Base-by-base conservation (phyloP, 768 basidiomycete species). In the Cyathus striatus region DNA sequence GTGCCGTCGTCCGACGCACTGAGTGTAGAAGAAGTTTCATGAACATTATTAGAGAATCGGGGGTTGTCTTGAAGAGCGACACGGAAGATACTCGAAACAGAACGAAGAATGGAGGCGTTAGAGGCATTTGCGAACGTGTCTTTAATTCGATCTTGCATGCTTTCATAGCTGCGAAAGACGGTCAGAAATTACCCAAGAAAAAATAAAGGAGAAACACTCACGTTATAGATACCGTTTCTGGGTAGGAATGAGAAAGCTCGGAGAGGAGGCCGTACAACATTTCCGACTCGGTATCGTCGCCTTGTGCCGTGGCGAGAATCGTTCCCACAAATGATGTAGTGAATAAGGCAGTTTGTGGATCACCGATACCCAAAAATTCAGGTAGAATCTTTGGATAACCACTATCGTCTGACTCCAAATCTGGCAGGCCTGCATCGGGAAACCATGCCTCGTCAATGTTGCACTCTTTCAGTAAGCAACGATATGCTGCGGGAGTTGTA, bases 251-350 rank as follows among this genome's bases (percentile, higher is more conserved):
- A 13, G 81, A 76, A 12, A 90, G 74, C 33, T 90, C 83, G 23
- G 86, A 78, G 23, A 96, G 70, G 23, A 95, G 58, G 37, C 73
- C 72, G 59, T 86, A 93, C 35, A 94, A 60, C 30, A 93, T 83
- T 57, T 90, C 79, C 2, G 83, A 83, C 63, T 96, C 93, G 1
- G 73, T 69, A 49, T 90, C 87, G 48, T 90, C 87, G 2, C 84
- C 81, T 54, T 89, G 83, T 1, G 87, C 82, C 5, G 78, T 84
- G 34, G 68, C 67, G 12, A 93, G 69, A 61, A 94, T 86, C 1
- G 86, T 81, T 2, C 79, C 79, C 27, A 83, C 69, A 54, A 94
- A 86, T 1, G 90, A 85, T 32, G 81, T 75, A 4, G 81, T 71
- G 7, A 94, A 72, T 6, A 95, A 66, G 1, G 90, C 90, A 4